A percentile compares a stretch with the other conserved stretches of the same genome.
Conservation (phyloP, 1,139 yeast species). For the Schizosaccharomyces versatilis region DNA sequence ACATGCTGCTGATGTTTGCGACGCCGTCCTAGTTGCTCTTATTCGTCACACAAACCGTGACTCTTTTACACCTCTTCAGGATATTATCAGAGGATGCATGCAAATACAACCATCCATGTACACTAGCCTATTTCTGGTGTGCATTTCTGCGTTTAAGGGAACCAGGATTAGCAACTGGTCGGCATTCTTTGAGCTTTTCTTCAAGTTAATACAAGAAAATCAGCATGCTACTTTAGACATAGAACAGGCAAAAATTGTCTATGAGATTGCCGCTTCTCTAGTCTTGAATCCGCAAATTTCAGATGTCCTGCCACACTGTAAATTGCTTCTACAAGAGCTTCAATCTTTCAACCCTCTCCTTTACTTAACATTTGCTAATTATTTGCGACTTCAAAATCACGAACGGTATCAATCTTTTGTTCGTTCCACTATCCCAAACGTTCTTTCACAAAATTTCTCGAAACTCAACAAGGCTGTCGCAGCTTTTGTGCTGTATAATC, state of each 20-base stretch:
- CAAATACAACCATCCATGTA: background rate
- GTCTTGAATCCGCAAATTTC: background rate
- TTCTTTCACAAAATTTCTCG: no score
- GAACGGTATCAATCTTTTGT: background rate
- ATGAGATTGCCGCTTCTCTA: background rate
- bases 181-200: conserved; percentile 11
- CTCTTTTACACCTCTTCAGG: conserved; percentile 4
- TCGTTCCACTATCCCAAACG: background rate
- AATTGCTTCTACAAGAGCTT: background rate
- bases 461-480: no score
- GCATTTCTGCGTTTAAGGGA: conserved; percentile 18
- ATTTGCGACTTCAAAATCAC: background rate
- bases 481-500: no score
- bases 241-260: background rate
- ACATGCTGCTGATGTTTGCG: background rate
- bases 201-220: background rate
- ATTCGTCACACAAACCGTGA: conserved; percentile 8
- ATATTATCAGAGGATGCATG: background rate
- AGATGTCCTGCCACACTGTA: background rate
- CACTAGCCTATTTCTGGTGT: background rate
- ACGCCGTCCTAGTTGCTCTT: background rate
- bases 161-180: conserved; percentile 21
- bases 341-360: background rate
- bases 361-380: background rate
- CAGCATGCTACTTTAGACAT: background rate